Base-by-base conservation (phyloP, 2,329 filamentous ascomycete species). In the Bertia moriformis region DNA sequence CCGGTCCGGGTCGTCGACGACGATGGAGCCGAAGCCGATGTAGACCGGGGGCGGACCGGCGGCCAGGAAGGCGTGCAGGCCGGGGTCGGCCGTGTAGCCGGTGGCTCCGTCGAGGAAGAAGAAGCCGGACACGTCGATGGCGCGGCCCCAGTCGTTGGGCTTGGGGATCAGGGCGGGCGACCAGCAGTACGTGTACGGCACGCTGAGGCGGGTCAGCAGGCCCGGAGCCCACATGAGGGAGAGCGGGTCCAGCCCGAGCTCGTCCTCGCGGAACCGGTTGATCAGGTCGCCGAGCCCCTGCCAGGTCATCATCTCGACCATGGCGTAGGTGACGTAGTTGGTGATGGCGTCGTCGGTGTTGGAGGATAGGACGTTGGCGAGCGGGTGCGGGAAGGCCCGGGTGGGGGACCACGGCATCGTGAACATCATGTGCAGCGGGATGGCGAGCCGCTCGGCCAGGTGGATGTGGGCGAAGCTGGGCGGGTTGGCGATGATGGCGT, bases 361-460 rank as follows among this genome's bases (percentile, higher is more conserved):
- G 0, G 73, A 71, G 2, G 70, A 71, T 42, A 75, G 66, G 37
- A 83, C 73, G 43, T 81, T 81, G 1, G 78, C 77, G 12, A 84
- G 61, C 2, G 79, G 79, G 50, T 84, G 79, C 2, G 78, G 76
- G 44, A 83, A 83, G 2, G 71, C 65, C 48, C 80, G 76, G 0
- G 79, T 83, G 2, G 78, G 73, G 3, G 76, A 76, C 69, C 77
- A 84, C 1, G 79, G 79, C 77, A 84, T 83, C 72, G 87, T 94
- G 59, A 93, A 94, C 83, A 93, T 93, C 57, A 93, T 74, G 48
- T 87, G 82, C 5, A 86, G 52, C 0, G 82, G 82, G 38, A 86
- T 75, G 0, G 79, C 81, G 48, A 86, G 57, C 55, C 81, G 83
- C 56, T 87, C 79, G 0, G 82, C 82, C 42, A 79, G 71, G 49